Evolutionary conservation across 2,329 filamentous ascomycete genomes (phyloP).

Genomic region (Rhinocladiella similis): DNA sequence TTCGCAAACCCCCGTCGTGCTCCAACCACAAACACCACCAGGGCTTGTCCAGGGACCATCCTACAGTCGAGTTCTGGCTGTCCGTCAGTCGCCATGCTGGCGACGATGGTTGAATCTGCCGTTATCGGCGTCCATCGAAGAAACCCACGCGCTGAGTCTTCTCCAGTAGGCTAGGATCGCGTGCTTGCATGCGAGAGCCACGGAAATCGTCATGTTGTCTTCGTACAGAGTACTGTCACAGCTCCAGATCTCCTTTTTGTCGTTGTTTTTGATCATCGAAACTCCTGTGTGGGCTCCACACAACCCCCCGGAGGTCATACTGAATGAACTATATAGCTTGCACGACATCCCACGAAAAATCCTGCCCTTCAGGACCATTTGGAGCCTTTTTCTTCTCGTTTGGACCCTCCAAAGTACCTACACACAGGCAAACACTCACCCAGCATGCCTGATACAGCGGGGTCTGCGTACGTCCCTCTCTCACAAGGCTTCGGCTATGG

Average conservation of each 20-base stretch:
- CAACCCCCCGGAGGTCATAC: neutral
- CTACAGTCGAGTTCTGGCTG: too few species aligned
- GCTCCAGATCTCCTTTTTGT: neutral
- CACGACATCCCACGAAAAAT: neutral
- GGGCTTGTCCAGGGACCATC: too few species aligned
- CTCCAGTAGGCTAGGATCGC: neutral
- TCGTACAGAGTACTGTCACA: neutral
- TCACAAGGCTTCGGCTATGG: conserved; percentile 68
- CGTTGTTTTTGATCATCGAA: neutral
- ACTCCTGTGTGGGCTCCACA: neutral
- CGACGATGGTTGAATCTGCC: neutral
- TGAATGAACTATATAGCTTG: neutral
- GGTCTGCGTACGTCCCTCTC: conserved; percentile 16
- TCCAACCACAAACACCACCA: neutral
- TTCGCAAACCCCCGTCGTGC: neutral
- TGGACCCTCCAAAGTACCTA: too few species aligned
- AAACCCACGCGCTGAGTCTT: too few species aligned
- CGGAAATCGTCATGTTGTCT: neutral
- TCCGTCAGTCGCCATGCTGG: neutral
- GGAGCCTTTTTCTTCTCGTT: too few species aligned
- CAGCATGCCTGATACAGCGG: conserved; percentile 18
- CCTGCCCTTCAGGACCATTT: too few species aligned
- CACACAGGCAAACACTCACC: too few species aligned
- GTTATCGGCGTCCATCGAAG: neutral
- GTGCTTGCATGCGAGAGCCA: neutral